These are phyloP conservation scores for Moesziomyces aphidis DNA, from an alignment of 1,284 basidiomycete species.

Conservation along the genomic window DNA sequence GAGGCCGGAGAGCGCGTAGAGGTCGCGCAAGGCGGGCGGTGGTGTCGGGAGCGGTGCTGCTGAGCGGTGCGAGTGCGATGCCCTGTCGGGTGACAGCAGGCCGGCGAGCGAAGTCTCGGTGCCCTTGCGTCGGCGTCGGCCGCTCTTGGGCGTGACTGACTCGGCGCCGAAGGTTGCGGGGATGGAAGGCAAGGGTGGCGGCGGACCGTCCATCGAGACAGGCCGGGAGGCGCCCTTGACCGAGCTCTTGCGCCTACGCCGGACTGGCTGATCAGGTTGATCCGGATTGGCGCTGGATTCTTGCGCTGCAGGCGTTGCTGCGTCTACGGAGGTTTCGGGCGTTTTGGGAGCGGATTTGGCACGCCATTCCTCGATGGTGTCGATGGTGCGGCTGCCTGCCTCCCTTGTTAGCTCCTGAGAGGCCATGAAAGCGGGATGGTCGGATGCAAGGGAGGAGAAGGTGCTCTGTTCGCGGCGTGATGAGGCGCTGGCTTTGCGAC, in stretches of 20 bases:
- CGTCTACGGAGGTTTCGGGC: neutral
- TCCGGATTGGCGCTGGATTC: slow-evolving; percentile 1
- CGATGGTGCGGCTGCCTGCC: slow-evolving; percentile 32
- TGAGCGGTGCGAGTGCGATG: slow-evolving; percentile 9
- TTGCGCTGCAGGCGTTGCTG: neutral
- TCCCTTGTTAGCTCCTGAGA: slow-evolving; percentile 37
- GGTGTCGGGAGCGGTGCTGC: slow-evolving; percentile 1
- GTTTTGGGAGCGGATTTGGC: slow-evolving; percentile 20
- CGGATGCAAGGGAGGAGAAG: slow-evolving; percentile 22
- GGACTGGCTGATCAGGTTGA: slow-evolving; percentile 10
- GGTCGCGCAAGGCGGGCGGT: slow-evolving; percentile 24
- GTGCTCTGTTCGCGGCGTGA: slow-evolving; percentile 17
- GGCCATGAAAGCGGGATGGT: slow-evolving; percentile 38
- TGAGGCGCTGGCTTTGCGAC: slow-evolving; percentile 28
- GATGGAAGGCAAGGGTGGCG: slow-evolving; percentile 19
- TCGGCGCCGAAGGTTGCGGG: slow-evolving; percentile 14
- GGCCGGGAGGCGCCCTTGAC: slow-evolving; percentile 23
- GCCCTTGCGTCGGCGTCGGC: slow-evolving; percentile 17
- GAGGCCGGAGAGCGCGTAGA: slow-evolving; percentile 26
- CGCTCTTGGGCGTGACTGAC: slow-evolving; percentile 32
- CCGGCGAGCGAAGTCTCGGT: slow-evolving; percentile 19
- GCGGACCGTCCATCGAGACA: slow-evolving; percentile 28
- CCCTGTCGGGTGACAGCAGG: slow-evolving; percentile 15
- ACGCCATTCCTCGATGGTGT: slow-evolving; percentile 50
- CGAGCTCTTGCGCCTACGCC: slow-evolving; percentile 32